Evolutionary conservation across 208 protist species (phyloP).

Genomic region (Leishmania mexicana): DNA sequence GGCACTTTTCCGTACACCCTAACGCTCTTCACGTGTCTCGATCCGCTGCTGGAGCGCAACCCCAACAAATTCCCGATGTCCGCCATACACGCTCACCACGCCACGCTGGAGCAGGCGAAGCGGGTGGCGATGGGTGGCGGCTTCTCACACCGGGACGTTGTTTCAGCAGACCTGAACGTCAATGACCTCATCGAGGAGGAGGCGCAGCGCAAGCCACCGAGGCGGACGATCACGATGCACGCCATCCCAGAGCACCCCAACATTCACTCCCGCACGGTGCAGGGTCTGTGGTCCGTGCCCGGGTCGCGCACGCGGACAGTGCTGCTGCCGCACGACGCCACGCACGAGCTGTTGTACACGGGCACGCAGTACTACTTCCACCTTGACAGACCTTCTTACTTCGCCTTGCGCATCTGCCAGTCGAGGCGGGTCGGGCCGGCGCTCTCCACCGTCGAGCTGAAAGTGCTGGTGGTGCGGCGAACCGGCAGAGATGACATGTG

Average conservation of each 20-base stretch:
- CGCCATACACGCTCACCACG: slow-evolving; percentile 15
- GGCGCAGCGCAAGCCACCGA: background rate
- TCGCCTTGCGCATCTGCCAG: slow-evolving; percentile 34
- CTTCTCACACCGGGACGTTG: background rate
- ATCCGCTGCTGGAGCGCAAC: slow-evolving; percentile 18
- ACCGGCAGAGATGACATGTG: background rate
- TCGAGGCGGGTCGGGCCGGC: too few relatives aligned
- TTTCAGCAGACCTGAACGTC: slow-evolving; percentile 1
- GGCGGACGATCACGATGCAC: slow-evolving; percentile 20
- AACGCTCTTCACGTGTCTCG: slow-evolving; percentile 67
- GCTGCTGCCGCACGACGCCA: background rate
- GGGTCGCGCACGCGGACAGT: background rate
- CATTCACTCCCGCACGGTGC: slow-evolving; percentile 18
- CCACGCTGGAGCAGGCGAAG: slow-evolving; percentile 14
- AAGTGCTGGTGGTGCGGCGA: slow-evolving; percentile 19
- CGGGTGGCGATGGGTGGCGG: background rate
- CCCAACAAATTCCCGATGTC: background rate
- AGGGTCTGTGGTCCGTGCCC: slow-evolving; percentile 2
- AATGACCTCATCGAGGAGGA: slow-evolving; percentile 8
- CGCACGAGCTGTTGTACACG: slow-evolving; percentile 6
- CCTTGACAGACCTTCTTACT: slow-evolving; percentile 39
- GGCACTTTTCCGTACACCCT: slow-evolving; percentile 58
- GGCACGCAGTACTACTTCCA: slow-evolving; percentile 54
- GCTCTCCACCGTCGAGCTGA: background rate
- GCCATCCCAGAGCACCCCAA: slow-evolving; percentile 10